Evolutionary conservation across 495 filamentous ascomycete genomes (phyloP).

Genomic region (Aspergillus cristatus): DNA sequence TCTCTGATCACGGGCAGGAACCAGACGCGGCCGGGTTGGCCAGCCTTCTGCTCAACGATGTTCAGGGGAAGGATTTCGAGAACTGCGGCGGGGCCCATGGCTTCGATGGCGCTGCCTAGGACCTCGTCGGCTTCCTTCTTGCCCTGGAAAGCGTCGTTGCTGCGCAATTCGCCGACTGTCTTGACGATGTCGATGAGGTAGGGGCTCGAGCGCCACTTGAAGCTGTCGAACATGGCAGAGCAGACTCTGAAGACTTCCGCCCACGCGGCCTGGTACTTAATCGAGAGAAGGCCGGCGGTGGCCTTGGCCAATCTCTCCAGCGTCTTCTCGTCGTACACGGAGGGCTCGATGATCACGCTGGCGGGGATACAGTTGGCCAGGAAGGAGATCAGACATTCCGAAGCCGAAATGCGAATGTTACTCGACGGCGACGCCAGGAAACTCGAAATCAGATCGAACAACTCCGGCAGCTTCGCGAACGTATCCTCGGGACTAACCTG

Average conservation of each 20-base stretch:
- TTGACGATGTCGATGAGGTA: slow-evolving; percentile 64
- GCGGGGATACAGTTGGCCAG: slow-evolving; percentile 78
- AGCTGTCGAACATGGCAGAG: slow-evolving; percentile 75
- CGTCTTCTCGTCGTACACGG: slow-evolving; percentile 77
- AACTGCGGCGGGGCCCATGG: slow-evolving; percentile 79
- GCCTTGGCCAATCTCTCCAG: slow-evolving; percentile 63
- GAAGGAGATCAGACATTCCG: slow-evolving; percentile 90
- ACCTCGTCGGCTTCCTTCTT: slow-evolving; percentile 93
- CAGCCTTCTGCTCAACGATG: slow-evolving; percentile 61
- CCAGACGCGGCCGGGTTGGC: slow-evolving; percentile 84
- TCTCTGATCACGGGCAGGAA: slow-evolving; percentile 84
- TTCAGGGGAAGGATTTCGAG: slow-evolving; percentile 78
- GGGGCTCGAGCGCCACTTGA: slow-evolving; percentile 73
- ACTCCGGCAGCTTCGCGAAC: slow-evolving; percentile 72
- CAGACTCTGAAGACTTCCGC: slow-evolving; percentile 88
- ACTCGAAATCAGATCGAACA: slow-evolving; percentile 65
- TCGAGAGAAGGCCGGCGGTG: slow-evolving; percentile 62
- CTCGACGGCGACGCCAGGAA: slow-evolving; percentile 81
- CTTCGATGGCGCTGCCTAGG: slow-evolving; percentile 72
- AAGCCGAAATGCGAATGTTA: slow-evolving; percentile 87
- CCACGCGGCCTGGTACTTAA: slow-evolving; percentile 93
- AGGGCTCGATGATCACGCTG: slow-evolving; percentile 71
- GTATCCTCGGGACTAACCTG: slow-evolving; percentile 80
- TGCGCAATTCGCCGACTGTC: slow-evolving; percentile 76
- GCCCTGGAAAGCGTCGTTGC: slow-evolving; percentile 79